Evolutionary conservation across 495 filamentous ascomycete species (phyloP), one percentile per base, ranked within the genome.

Genomic region (Hyaloscypha finlandica): DNA sequence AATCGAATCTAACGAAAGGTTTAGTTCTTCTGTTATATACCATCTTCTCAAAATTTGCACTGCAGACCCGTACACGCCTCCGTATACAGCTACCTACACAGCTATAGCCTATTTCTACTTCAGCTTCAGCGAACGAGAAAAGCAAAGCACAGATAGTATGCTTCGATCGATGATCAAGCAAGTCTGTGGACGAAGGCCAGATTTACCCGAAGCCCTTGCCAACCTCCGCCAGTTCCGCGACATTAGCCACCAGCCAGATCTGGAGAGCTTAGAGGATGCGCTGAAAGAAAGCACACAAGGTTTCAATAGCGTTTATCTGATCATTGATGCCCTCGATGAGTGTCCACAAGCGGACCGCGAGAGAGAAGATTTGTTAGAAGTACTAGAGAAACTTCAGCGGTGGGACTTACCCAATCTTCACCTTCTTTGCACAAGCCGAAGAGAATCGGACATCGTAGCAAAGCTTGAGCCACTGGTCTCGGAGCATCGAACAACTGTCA

Each of bases 21-120:
- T n/a, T n/a, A n/a, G n/a, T n/a, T n/a, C n/a, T n/a, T n/a, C n/a
- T n/a, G n/a, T n/a, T n/a, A n/a, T n/a, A n/a, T n/a, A n/a, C n/a
- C n/a, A n/a, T n/a, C n/a, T n/a, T n/a, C n/a, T n/a, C n/a, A n/a
- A n/a, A n/a, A n/a, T n/a, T n/a, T n/a, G n/a, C n/a, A n/a, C n/a
- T n/a, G n/a, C n/a, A n/a, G n/a, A n/a, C n/a, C n/a, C n/a, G n/a
- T n/a, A n/a, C n/a, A n/a, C n/a, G n/a, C n/a, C n/a, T n/a, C n/a
- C n/a, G 19, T 19, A 68, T 78, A 63, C 39, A 67, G 75, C 5
- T 72, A 64, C 16, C 67, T 77, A n/a, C 61, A 73, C 22, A 42
- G 76, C 48, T 35, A 74, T 25, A 19, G 30, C 37, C 42, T 77
- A 71, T 57, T 80, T 74, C 48, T 74, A 74, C 59, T 79, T 78